Conservation (phyloP, 1,284 basidiomycete species). For the Cutaneotrichosporon sp. region DNA sequence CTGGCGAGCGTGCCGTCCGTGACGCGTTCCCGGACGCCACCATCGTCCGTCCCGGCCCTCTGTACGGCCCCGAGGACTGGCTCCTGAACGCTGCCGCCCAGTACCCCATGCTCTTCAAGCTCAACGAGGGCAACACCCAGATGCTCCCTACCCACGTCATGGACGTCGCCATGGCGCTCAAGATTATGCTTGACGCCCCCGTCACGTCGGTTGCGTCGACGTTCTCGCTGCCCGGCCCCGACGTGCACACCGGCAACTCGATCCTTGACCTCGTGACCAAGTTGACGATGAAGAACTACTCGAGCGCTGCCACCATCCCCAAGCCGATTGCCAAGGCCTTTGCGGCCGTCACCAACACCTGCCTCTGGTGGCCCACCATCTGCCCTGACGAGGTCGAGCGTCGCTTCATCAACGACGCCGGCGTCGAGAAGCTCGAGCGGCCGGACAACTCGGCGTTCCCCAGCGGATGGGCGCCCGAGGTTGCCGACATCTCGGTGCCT, state of each 20-base stretch:
- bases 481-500: constrained; percentile 46
- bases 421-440: constrained; percentile 59
- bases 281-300: constrained; percentile 67
- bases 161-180: constrained; percentile 88
- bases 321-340: constrained; percentile 65
- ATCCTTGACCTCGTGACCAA: constrained; percentile 74
- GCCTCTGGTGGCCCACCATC: constrained; percentile 87
- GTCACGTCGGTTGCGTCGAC: constrained; percentile 59
- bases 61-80: constrained; percentile 95
- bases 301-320: constrained; percentile 68
- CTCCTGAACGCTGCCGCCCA: constrained; percentile 85
- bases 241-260: constrained; percentile 76
- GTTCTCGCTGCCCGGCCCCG: constrained; percentile 82
- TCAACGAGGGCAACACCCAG: constrained; percentile 81
- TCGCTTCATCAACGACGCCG: constrained; percentile 75
- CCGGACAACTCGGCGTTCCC: constrained; percentile 27
- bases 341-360: constrained; percentile 62
- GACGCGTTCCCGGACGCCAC: constrained; percentile 81
- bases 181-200: constrained; percentile 66
- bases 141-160: constrained; percentile 88
- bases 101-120: constrained; percentile 91
- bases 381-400: constrained; percentile 86
- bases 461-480: constrained; percentile 51
- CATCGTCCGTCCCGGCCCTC: constrained; percentile 75
- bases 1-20: constrained; percentile 83